Evolutionary conservation across 2,329 filamentous ascomycete species (phyloP).

Genomic region (Xylaria arbuscula): DNA sequence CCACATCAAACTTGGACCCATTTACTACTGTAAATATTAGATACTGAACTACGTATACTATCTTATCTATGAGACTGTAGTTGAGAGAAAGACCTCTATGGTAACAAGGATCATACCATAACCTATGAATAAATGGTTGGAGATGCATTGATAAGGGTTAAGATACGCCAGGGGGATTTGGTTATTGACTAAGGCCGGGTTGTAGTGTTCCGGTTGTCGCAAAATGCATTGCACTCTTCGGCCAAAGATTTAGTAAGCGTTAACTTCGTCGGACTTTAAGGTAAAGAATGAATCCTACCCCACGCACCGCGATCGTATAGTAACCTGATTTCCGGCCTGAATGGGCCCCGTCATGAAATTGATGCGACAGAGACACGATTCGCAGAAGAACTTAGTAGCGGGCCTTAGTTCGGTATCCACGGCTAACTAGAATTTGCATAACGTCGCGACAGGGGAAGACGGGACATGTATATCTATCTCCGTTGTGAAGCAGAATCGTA

Average conservation of each 20-base stretch:
- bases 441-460: conserved; percentile 22
- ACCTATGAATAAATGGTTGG: not conserved
- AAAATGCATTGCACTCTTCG: not conserved
- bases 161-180: not conserved
- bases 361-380: conserved; percentile 2
- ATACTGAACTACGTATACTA: not conserved
- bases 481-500: conserved; percentile 16
- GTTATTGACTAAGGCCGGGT: conserved; percentile 6
- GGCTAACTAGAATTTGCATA: conserved; percentile 13
- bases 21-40: not conserved
- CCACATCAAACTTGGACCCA: no score
- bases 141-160: not conserved
- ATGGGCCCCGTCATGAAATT: not conserved
- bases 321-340: not conserved
- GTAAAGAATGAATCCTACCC: not conserved
- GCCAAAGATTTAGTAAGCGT: conserved; percentile 18
- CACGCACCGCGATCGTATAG: not conserved
- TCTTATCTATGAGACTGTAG: not conserved
- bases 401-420: not conserved
- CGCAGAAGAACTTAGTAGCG: conserved; percentile 7
- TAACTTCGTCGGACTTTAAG: conserved; percentile 20
- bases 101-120: not conserved
- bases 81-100: not conserved
- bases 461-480: conserved; percentile 18
- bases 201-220: not conserved